phyloP scores from a whole-genome alignment of 495 filamentous ascomycete species.

The Trypethelium eluteriae region DNA sequence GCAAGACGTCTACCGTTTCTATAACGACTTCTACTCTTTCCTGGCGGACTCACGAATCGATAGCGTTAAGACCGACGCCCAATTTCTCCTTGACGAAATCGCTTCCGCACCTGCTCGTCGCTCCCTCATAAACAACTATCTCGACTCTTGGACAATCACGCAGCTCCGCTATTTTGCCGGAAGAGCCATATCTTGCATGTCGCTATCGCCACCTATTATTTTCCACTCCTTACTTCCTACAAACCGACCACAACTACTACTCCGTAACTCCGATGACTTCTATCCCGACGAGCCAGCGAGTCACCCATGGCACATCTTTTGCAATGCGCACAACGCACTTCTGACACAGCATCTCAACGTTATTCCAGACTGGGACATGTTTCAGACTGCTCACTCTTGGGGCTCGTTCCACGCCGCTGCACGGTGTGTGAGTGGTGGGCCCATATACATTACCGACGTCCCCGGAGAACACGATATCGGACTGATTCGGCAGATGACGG shows the following conservation, averaged over 20 bases:
- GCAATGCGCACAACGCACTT: constrained; percentile 85
- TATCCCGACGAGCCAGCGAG: constrained; percentile 69
- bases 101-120: constrained; percentile 57
- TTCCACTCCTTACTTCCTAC: constrained; percentile 74
- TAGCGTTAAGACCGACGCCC: constrained; percentile 82
- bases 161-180: constrained; percentile 66
- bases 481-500: constrained; percentile 71
- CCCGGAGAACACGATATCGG: constrained; percentile 70
- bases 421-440: constrained; percentile 81
- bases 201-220: constrained; percentile 69
- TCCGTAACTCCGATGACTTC: constrained; percentile 92
- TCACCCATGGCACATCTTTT: constrained; percentile 91
- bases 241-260: constrained; percentile 58
- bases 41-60: constrained; percentile 62
- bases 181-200: constrained; percentile 87
- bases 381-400: constrained; percentile 76
- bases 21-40: constrained; percentile 86
- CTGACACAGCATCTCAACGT: constrained; percentile 65
- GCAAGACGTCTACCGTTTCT: constrained; percentile 66
- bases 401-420: constrained; percentile 81
- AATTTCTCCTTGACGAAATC: constrained; percentile 77
- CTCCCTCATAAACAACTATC: constrained; percentile 62
- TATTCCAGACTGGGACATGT: constrained; percentile 98
- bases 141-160: constrained; percentile 79
- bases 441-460: constrained; percentile 85